Conservation (phyloP, 306 rosid species). For the Vachellia collinsii region DNA sequence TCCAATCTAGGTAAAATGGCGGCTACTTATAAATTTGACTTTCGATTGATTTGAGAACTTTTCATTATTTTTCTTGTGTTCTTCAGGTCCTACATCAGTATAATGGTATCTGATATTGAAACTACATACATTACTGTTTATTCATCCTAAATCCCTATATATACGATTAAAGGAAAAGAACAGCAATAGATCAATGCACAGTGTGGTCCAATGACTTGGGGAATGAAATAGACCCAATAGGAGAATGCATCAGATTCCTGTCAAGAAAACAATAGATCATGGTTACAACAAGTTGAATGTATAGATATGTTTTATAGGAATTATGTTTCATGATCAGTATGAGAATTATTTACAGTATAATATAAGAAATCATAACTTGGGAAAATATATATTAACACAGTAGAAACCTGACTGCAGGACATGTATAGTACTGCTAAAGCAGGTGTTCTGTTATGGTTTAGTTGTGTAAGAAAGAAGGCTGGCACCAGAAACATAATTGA, state of each 20-base stretch:
- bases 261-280: conserved; percentile 28
- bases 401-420: conserved; percentile 95
- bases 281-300: conserved; percentile 1
- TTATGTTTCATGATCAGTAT: conserved; percentile 10
- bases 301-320: conserved; percentile 22
- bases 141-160: neutral
- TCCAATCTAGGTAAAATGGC: neutral
- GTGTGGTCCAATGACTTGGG: conserved; percentile 96
- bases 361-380: neutral
- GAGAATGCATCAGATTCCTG: conserved; percentile 95
- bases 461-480: conserved; percentile 87
- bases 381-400: conserved; percentile 30
- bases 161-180: neutral
- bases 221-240: conserved; percentile 88
- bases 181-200: conserved; percentile 37
- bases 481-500: conserved; percentile 91
- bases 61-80: neutral
- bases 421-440: conserved; percentile 87
- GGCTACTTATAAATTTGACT: neutral
- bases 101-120: neutral
- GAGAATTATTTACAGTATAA: neutral
- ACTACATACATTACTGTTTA: neutral
- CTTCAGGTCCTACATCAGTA: neutral
- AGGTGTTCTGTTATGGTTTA: conserved; percentile 77
- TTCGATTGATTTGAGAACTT: neutral